Base-by-base conservation (phyloP, 352 stramenopile genomes). In the Globisporangium echinulatum region DNA sequence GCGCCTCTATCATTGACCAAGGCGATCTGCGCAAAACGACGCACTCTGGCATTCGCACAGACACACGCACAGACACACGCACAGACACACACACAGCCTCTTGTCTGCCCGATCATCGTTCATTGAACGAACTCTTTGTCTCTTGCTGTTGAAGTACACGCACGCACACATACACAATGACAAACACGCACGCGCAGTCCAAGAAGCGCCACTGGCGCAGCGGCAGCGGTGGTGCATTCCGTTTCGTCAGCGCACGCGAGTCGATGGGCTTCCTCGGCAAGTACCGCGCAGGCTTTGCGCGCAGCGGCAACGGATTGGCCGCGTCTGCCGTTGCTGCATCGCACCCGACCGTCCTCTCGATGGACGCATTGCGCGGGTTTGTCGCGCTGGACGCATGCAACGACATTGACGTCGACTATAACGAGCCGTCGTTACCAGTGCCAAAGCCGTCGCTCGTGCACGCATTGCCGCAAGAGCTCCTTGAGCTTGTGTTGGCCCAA, bases 131-230 rank as follows among this genome's bases (percentile, higher is more conserved):
- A 25, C 19, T 25, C 19, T 25, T 25, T 25, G 19, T 25, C 19
- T 25, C 19, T 25, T 25, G 19, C 19, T 25, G 19, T 25, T 25
- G 19, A 25, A 25, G 19, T 19, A 19, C 25, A 25, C 25, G 25
- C 1, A 25, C 25, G 25, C 25, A 33, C 25, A 33, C 25, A 40
- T 11, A 36, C 37, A 36, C 47, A 44, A 74, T 71, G 67, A 76
- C 66, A 52, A 61, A 67, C 51, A 59, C 69, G 1, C 59, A 73
- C 55, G 56, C 66, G 13, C 42, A 51, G 43, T 69, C 72, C 62
- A 84, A 86, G 66, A 82, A 82, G 59, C 74, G 72, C n/a, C 69
- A 77, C 42, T 83, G 74, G 74, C 62, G 56, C 47, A 38, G 69
- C 48, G 63, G 17, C 51, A 43, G 54, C 39, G 25, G 37, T 52